Base-by-base conservation (phyloP, 1,139 yeast genomes). In the Pichia sp. region DNA sequence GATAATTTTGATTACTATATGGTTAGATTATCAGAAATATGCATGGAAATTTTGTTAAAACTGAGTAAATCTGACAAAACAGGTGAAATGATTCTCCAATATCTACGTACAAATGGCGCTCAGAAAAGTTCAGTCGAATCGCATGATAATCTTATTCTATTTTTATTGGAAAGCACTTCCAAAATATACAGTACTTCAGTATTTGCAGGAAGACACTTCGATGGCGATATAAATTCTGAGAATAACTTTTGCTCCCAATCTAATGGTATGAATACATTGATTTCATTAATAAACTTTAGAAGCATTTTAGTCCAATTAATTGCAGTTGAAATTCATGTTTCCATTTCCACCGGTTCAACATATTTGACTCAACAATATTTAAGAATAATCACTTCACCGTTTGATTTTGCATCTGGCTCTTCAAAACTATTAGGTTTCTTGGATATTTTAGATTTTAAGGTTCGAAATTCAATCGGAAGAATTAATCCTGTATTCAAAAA, bases 321-420 rank as follows among this genome's bases (percentile, higher is more conserved):
- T 48, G 77, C 92, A n/a, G 66, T 84, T 49, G 94, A 87, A 55
- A 70, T 88, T 30, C 89, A 85, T 59, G 74, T 74, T 49, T 71
- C 80, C n/a, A 73, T 82, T 2, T 59, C 57, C 3, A 58, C 62
- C 29, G 79, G 80, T 1, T 76, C 87, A 0, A 65, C 76, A 2
- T 72, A 85, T 1, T 72, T 81, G 53, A 76, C 79, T 26, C 71
- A 74, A 24, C 69, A 72, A 25, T 84, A 84, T 55, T 68, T 82
- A 32, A 70, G 74, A 4, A 61, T 73, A 8, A 67, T 89, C 38
- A 74, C 82, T 53, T 69, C 77, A 50, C 73, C 74, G 15, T 67
- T 69, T 22, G 72, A 70, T 39, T 69, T 70, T 53, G 65, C 74
- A 39, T 66, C 71, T 50, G 79, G 79, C 0, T 74, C 87, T 0